Evolutionary conservation across 768 basidiomycete species (phyloP), one percentile per base, ranked within the genome.

Genomic region (Lentinula edodes): DNA sequence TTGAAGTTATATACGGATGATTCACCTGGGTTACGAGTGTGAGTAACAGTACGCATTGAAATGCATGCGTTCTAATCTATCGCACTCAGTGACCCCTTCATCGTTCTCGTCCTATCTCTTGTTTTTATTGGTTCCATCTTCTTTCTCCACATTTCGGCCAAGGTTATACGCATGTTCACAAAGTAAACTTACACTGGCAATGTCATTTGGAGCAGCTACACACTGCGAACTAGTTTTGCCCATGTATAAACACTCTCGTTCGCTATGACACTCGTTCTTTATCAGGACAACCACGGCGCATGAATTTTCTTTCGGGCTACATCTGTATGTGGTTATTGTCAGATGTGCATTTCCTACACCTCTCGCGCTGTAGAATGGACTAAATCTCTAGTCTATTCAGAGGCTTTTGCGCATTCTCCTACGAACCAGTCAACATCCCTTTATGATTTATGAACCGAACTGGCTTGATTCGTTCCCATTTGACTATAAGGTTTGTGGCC

Each of bases 1-100:
- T 85, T 99, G 70, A 94, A 93, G 78, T 82, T 99, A 4, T 98
- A 98, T 85, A 98, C 97, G 42, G 96, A 98, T 72, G 97, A 98
- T 71, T 95, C 95, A 62, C 93, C 93, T 52, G 97, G 97, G 23
- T 83, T 99, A 59, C 87, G 95, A 83, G 93, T 99, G 97, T 98
- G 73, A 73, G 95, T 89, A 41, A 45, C 35, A n/a, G 18, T 3
- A 18, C 45, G 35, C 16, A 9, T 38, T 66, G 43, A 38, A 16
- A 23, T n/a, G 16, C 58, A 36, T 34, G 5, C 55, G 59, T 32
- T 18, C 6, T 52, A 45, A 64, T 15, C 7, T 52, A 60, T 32
- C 18, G 23, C 42, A 51, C 39, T 46, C 69, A 98, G 95, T 64
- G 95, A 98, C 75, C 95, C 95, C 4, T 98, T 93, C 78, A 95